Percentiles rank a stretch among this genome's conserved stretches.
phyloP scores from a whole-genome alignment of 2,329 filamentous ascomycete genomes.

The Knoxdaviesia proteae region DNA sequence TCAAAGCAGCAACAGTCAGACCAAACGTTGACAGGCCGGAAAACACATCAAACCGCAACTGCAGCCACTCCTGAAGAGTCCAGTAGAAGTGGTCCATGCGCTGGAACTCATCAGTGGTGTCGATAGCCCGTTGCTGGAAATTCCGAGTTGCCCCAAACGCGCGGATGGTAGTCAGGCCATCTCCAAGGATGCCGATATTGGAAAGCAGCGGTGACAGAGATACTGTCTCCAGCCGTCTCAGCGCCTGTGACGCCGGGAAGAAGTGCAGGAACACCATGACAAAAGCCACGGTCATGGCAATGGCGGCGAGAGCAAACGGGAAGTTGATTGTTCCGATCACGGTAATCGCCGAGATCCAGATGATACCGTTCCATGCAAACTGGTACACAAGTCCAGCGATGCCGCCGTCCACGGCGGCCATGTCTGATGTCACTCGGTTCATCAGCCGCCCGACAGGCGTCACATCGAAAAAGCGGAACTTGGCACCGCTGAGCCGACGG shows the following conservation, averaged over 20 bases:
- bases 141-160: constrained; percentile 60
- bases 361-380: constrained; percentile 49
- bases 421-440: constrained; percentile 81
- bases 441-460: constrained; percentile 78
- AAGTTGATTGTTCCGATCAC: constrained; percentile 69
- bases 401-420: constrained; percentile 74
- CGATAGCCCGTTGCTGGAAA: constrained; percentile 63
- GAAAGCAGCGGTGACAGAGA: constrained; percentile 76
- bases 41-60: constrained; percentile 54
- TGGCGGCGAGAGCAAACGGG: constrained; percentile 50
- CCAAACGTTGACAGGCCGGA: constrained; percentile 55
- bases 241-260: constrained; percentile 61
- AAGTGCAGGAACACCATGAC: constrained; percentile 57
- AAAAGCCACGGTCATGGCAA: constrained; percentile 46
- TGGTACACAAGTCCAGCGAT: constrained; percentile 54
- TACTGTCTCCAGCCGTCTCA: constrained; percentile 73
- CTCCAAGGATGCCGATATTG: constrained; percentile 74
- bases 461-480: constrained; percentile 78
- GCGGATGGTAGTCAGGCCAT: constrained; percentile 70
- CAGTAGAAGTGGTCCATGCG: constrained; percentile 95
- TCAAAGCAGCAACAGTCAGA: constrained; percentile 54
- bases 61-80: constrained; percentile 69
- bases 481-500: constrained; percentile 52
- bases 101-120: constrained; percentile 72
- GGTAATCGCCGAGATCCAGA: constrained; percentile 49